Conservation (phyloP, 2,329 filamentous ascomycete species). For the Ceratocystiopsis minuta region DNA sequence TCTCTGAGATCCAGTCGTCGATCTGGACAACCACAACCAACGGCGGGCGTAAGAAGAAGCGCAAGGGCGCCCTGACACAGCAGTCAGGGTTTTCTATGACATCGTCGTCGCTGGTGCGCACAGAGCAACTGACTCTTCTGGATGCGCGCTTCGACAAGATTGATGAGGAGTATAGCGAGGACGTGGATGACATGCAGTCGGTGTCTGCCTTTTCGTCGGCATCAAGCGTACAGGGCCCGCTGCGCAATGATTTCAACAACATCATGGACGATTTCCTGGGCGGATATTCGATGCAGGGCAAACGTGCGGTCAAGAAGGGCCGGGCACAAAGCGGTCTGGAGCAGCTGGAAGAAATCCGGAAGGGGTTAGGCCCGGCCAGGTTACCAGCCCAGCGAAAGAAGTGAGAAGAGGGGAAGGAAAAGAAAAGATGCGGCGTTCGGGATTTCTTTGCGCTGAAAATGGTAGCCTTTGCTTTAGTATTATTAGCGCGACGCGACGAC, state of each 20-base stretch:
- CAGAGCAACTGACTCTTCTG: constrained; percentile 67
- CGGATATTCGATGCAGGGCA: constrained; percentile 51
- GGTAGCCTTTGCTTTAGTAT: too few species aligned
- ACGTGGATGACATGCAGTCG: constrained; percentile 31
- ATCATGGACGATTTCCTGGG: constrained; percentile 90
- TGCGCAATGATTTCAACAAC: constrained; percentile 64
- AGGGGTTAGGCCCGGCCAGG: constrained; percentile 59
- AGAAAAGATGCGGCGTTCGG: not conserved
- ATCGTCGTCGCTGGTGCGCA: constrained; percentile 86
- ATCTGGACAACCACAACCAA: constrained; percentile 59
- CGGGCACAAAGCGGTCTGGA: constrained; percentile 66
- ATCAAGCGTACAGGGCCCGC: constrained; percentile 49
- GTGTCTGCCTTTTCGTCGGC: constrained; percentile 43
- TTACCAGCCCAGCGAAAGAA: constrained; percentile 17
- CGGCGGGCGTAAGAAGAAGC: constrained; percentile 75
- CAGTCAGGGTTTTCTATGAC: constrained; percentile 91
- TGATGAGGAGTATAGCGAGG: constrained; percentile 53
- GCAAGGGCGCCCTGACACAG: constrained; percentile 81
- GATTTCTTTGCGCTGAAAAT: not conserved
- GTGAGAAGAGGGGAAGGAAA: not conserved
- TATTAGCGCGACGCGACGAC: too few species aligned
- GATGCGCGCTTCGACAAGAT: constrained; percentile 86
- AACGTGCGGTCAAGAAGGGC: constrained; percentile 61
- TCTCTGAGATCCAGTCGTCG: constrained; percentile 50
- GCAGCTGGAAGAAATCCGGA: constrained; percentile 79